These are phyloP conservation scores for Papiliotrema nemorosa DNA, from an alignment of 1,284 basidiomycete genomes.

Conservation along the genomic window DNA sequence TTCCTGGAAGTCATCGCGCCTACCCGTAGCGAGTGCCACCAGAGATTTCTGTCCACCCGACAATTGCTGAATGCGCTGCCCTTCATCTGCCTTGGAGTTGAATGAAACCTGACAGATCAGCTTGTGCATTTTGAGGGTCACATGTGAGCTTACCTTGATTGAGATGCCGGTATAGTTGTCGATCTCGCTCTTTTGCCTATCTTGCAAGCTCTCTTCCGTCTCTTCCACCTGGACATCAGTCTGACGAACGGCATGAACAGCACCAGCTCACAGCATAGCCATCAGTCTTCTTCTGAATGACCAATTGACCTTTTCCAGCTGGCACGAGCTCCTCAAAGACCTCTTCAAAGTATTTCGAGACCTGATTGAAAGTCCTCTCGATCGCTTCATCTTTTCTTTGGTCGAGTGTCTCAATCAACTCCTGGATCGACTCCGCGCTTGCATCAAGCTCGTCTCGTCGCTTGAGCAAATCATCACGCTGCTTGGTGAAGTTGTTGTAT, in stretches of 20 bases:
- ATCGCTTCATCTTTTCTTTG: constrained; percentile 98
- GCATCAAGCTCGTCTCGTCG: constrained; percentile 86
- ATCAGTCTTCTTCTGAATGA: constrained; percentile 86
- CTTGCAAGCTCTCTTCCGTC: constrained; percentile 28
- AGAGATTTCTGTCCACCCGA: constrained; percentile 98
- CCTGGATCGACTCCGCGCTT: constrained; percentile 83
- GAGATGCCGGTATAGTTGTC: constrained; percentile 96
- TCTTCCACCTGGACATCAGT: constrained; percentile 44
- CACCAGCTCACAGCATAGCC: constrained; percentile 56
- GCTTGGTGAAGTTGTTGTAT: constrained; percentile 95
- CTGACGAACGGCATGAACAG: too few relatives aligned
- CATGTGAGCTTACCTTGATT: constrained; percentile 64
- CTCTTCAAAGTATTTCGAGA: constrained; percentile 92
- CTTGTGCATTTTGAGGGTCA: constrained; percentile 1
- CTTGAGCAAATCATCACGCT: constrained; percentile 82
- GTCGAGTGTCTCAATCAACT: constrained; percentile 92
- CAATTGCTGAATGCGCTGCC: constrained; percentile 90
- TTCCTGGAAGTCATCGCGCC: constrained; percentile 7
- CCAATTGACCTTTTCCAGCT: constrained; percentile 80
- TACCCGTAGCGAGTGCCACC: constrained; percentile 89
- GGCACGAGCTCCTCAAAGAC: constrained; percentile 98
- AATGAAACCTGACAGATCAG: constrained; percentile 74
- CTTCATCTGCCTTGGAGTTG: constrained; percentile 96
- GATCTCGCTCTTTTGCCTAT: constrained; percentile 64
- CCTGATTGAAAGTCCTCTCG: constrained; percentile 96